Conservation (phyloP, 345 rosid genomes). For the Citrus medica region DNA sequence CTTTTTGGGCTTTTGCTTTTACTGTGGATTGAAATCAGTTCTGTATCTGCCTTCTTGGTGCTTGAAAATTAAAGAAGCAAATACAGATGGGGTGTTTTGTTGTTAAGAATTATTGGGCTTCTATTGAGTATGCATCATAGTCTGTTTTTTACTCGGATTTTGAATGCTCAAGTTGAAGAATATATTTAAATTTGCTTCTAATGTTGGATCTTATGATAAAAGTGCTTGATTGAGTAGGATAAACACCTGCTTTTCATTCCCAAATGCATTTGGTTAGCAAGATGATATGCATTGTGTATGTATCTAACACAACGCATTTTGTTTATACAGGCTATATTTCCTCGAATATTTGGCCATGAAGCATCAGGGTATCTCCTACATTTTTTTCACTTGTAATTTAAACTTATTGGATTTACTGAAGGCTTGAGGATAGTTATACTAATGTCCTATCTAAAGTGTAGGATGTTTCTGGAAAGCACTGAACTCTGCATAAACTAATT, state of each 20-base stretch:
- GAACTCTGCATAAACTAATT: not conserved
- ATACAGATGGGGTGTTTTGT: not conserved
- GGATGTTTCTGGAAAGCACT: not conserved
- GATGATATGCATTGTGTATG: not conserved
- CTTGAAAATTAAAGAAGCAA: not conserved
- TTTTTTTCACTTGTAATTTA: constrained; percentile 3
- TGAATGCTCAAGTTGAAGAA: not conserved
- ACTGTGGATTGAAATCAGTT: not conserved
- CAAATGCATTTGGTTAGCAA: too few species aligned
- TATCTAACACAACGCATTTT: constrained; percentile 14
- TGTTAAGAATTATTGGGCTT: not conserved
- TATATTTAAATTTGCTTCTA: too few species aligned
- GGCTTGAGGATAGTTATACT: not conserved
- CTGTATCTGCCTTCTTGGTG: not conserved
- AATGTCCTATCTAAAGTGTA: not conserved
- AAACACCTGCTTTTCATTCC: too few species aligned
- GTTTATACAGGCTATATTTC: constrained; percentile 67
- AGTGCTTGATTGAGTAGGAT: too few species aligned
- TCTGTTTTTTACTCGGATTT: not conserved
- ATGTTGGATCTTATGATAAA: not conserved
- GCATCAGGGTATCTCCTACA: constrained; percentile 69
- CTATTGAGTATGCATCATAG: not conserved
- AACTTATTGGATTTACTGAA: not conserved
- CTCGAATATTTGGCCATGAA: constrained; percentile 95
- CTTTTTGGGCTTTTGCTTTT: not conserved